A percentile compares a stretch with the other conserved stretches of the same genome.
Conservation (phyloP, 2,329 filamentous ascomycete species). For the Tolypocladium guangdongense region DNA sequence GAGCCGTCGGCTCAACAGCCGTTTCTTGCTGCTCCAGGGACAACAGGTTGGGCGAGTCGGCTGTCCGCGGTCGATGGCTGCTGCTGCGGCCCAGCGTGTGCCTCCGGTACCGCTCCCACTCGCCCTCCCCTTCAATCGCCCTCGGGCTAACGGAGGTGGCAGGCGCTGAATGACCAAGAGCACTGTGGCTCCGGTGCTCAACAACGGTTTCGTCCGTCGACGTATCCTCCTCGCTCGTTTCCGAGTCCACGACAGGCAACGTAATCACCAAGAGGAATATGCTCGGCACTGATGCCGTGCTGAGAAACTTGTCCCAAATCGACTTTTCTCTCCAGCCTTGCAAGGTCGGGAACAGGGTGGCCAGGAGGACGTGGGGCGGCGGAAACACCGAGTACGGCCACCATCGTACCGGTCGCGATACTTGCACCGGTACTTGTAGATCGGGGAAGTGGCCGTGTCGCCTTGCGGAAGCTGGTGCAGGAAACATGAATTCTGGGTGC, state of each 20-base stretch:
- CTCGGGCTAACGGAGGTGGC: slow-evolving; percentile 23
- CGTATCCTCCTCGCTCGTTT: slow-evolving; percentile 35
- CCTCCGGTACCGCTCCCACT: slow-evolving; percentile 49
- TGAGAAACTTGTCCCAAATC: slow-evolving; percentile 75
- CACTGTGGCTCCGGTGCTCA: slow-evolving; percentile 17
- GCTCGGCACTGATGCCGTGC: slow-evolving; percentile 74
- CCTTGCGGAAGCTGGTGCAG: slow-evolving; percentile 24
- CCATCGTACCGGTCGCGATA: slow-evolving; percentile 49
- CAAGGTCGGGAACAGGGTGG: slow-evolving; percentile 79
- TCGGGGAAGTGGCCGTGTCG: slow-evolving; percentile 36
- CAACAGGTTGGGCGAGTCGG: slow-evolving; percentile 7
- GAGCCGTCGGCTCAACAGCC: slow-evolving; percentile 3
- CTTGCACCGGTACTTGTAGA: slow-evolving; percentile 26
- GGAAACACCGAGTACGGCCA: slow-evolving; percentile 74
- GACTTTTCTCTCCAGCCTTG: slow-evolving; percentile 71
- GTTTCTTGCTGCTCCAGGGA: slow-evolving; percentile 12
- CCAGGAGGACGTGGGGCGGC: slow-evolving; percentile 56
- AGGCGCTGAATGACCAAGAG: slow-evolving; percentile 19
- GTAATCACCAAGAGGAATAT: slow-evolving; percentile 87
- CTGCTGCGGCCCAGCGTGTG: slow-evolving; percentile 25
- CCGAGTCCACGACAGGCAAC: slow-evolving; percentile 76
- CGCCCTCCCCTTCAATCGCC: slow-evolving; percentile 32
- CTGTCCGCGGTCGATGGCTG: slow-evolving; percentile 8
- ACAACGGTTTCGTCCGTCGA: slow-evolving; percentile 14
- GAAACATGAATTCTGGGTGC: slow-evolving; percentile 45